These are phyloP conservation scores for Aegilops bicornis DNA, from an alignment of 176 grass and related monocot genomes.

Conservation along the genomic window DNA sequence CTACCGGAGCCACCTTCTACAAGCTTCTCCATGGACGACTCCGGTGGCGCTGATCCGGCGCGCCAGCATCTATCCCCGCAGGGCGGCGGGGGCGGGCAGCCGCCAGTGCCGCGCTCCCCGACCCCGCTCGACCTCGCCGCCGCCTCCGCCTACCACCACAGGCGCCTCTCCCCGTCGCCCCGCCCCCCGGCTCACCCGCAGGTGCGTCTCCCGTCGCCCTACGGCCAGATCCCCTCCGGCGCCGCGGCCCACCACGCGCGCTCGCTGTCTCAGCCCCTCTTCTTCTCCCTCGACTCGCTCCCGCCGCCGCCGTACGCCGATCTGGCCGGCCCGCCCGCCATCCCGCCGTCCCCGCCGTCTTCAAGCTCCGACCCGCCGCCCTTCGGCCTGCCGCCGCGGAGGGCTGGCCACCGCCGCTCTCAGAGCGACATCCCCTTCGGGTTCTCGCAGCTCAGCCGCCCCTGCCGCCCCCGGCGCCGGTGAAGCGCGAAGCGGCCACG, in stretches of 20 bases:
- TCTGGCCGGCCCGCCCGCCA: conserved; percentile 30
- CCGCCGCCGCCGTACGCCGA: conserved; percentile 54
- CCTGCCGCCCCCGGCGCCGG: conserved; percentile 41
- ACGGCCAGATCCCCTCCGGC: conserved; percentile 56
- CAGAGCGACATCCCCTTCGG: conserved; percentile 82
- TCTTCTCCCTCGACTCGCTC: conserved; percentile 78
- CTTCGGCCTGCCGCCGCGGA: conserved; percentile 61
- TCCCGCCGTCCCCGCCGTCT: conserved; percentile 36
- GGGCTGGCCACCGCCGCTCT: conserved; percentile 57
- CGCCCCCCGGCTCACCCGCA: conserved; percentile 49
- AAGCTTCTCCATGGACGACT: conserved; percentile 29
- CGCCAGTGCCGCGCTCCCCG: conserved; percentile 41
- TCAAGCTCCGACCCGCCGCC: conserved; percentile 46
- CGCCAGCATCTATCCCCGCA: conserved; percentile 34
- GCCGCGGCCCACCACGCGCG: conserved; percentile 52
- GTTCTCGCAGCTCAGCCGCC: conserved; percentile 52
- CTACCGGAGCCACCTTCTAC: neutral
- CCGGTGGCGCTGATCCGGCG: conserved; percentile 14
- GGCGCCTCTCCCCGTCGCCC: conserved; percentile 44
- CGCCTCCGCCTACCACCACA: conserved; percentile 2
- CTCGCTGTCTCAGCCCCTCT: conserved; percentile 71
- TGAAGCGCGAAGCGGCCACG: conserved; percentile 43
- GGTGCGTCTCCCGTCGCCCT: conserved; percentile 44
- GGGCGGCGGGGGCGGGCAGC: conserved; percentile 8
- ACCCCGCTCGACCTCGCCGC: conserved; percentile 50